Conservation (phyloP, 2,329 filamentous ascomycete species). For the Samsoniella hepiali region DNA sequence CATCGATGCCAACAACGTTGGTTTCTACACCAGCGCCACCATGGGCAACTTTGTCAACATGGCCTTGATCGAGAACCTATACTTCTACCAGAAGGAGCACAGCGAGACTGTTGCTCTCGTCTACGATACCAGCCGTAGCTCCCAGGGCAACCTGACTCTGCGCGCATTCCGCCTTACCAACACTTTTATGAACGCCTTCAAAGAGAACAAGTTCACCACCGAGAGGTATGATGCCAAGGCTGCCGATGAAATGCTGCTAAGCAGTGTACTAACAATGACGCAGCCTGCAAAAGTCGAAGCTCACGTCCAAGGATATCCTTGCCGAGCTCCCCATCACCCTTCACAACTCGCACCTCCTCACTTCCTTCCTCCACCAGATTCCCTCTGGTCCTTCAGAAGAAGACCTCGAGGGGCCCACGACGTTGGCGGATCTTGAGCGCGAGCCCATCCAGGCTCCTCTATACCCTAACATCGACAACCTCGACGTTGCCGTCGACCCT, state of each 20-base stretch:
- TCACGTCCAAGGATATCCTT: conserved; percentile 91
- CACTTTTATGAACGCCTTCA: conserved; percentile 84
- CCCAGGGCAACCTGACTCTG: conserved; percentile 84
- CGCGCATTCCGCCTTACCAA: conserved; percentile 88
- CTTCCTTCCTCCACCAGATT: conserved; percentile 90
- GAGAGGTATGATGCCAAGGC: conserved; percentile 65
- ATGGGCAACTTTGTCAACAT: conserved; percentile 98
- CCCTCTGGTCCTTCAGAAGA: conserved; percentile 60
- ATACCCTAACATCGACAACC: conserved; percentile 81
- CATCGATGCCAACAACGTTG: conserved; percentile 94
- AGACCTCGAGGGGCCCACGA: conserved; percentile 72
- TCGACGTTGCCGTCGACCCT: conserved; percentile 92
- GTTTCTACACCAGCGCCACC: conserved; percentile 97
- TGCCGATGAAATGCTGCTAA: not conserved
- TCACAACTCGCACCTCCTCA: conserved; percentile 97
- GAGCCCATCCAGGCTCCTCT: conserved; percentile 63
- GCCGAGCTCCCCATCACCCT: conserved; percentile 84
- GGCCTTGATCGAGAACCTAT: conserved; percentile 96
- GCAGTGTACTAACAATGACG: conserved; percentile 17
- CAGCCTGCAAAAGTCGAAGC: conserved; percentile 90
- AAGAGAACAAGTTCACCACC: conserved; percentile 96
- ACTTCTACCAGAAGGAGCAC: conserved; percentile 94
- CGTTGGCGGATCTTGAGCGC: conserved; percentile 72
- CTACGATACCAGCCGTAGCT: conserved; percentile 92
- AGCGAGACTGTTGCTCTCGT: conserved; percentile 84